Evolutionary conservation across 2,329 filamentous ascomycete species (phyloP).

Genomic region (Diaporthe helianthi): DNA sequence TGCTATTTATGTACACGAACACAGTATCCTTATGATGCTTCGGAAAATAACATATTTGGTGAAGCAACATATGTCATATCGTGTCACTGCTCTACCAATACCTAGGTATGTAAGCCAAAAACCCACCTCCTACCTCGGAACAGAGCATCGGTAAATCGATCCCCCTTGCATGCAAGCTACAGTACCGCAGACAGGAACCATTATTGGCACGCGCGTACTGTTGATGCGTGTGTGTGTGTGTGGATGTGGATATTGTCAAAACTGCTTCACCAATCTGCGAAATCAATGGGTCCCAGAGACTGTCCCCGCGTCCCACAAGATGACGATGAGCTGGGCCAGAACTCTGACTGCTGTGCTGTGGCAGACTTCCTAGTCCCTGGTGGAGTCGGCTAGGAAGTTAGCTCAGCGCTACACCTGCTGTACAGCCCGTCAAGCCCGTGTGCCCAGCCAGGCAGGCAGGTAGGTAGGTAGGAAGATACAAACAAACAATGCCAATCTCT

Average conservation of each 20-base stretch:
- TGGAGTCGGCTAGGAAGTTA: neutral
- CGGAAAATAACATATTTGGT: neutral
- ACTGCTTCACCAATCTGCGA: neutral
- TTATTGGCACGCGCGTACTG: neutral
- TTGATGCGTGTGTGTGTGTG: neutral
- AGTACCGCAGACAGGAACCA: too few relatives aligned
- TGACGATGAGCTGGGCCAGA: constrained; percentile 20
- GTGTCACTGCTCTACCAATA: neutral
- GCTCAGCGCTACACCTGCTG: neutral
- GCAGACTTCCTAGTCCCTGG: neutral
- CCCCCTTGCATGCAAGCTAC: neutral
- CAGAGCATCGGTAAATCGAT: too few relatives aligned
- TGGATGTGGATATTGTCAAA: neutral
- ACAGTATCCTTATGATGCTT: neutral
- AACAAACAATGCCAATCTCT: neutral
- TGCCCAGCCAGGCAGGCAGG: neutral
- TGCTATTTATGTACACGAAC: constrained; percentile 15
- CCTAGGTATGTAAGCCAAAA: neutral
- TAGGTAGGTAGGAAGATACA: too few relatives aligned
- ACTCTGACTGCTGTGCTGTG: neutral
- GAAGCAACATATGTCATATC: neutral
- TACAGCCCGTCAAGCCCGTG: neutral
- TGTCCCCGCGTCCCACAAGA: constrained; percentile 18
- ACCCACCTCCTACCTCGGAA: neutral
- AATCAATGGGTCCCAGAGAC: neutral